Base-by-base conservation (phyloP, 2,329 filamentous ascomycete genomes). In the Pseudogymnoascus sp. region DNA sequence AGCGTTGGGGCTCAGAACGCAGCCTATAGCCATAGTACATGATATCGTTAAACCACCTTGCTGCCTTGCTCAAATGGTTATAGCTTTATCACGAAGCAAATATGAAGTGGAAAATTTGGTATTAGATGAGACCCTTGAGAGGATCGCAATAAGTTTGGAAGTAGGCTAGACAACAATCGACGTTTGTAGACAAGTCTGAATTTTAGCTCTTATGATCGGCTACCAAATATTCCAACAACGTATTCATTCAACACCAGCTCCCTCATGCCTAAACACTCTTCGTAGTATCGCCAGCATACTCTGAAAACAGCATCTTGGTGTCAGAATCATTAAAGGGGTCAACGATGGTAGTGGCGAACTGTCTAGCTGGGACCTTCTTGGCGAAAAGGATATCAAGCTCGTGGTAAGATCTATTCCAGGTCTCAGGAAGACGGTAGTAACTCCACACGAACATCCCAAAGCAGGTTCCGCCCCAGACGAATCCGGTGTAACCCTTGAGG, bases 401-500 rank as follows among this genome's bases (percentile, higher is more conserved):
- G 40, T 67, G 64, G 40, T 63, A 69, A 7, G 66, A 66, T 38
- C 66, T 63, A 64, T 7, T 40, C 61, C 50, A 53, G 62, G 69
- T 70, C 62, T 73, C 71, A 8, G 78, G 78, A 74, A 75, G 25
- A 14, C 63, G 21, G 47, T 63, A 65, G 14, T 53, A 63, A 25
- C 31, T 28, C 63, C 63, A 65, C n/a, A 65, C 38, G 31, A 65
- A 11, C 8, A 28, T 28, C 8, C 38, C 16, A 16, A 60, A n/a
- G 14, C 23, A 23, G 5, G 59, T 23, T 11, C n/a, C 61, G 5
- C 25, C 50, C 42, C 28, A 37, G 21, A 47, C 28, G 42, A 65
- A 65, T 21, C 37, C 63, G 61, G 71, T 76, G 74, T 73, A 79
- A 69, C 79, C 82, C 67, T 72, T 78, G 77, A 77, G 78, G 67